Conservation (phyloP, 306 rosid genomes). For the Cotoneaster glaucophyllus region DNA sequence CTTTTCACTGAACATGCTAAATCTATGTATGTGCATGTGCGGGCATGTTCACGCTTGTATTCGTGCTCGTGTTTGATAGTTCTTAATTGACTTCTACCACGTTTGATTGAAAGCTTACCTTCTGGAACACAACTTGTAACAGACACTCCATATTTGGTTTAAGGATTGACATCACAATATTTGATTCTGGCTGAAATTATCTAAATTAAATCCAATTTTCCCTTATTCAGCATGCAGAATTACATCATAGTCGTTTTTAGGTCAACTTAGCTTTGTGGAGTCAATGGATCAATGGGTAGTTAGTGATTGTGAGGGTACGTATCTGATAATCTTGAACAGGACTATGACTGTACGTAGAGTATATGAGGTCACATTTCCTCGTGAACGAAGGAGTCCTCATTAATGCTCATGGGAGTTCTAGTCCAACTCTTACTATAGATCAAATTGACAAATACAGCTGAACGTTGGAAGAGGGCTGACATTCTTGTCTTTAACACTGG, state of each 20-base stretch:
- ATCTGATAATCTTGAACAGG: conserved; percentile 52
- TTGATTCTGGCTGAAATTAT: neutral
- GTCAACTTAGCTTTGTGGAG: conserved; percentile 7
- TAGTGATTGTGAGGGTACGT: conserved; percentile 23
- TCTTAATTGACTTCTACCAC: neutral
- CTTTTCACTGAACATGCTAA: neutral
- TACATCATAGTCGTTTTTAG: neutral
- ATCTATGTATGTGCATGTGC: neutral
- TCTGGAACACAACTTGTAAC: too few species aligned
- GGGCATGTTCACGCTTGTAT: neutral
- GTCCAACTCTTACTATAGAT: conserved; percentile 87
- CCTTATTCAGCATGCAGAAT: neutral
- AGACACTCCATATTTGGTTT: too few species aligned
- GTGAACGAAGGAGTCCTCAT: conserved; percentile 77
- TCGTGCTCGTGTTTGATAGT: neutral
- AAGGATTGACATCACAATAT: neutral
- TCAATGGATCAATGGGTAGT: too few species aligned
- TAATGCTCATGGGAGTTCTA: conserved; percentile 63
- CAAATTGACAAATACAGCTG: conserved; percentile 74
- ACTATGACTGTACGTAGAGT: conserved; percentile 71
- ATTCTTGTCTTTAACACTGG: conserved; percentile 95
- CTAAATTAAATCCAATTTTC: neutral
- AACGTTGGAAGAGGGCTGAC: conserved; percentile 85
- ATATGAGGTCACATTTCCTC: conserved; percentile 96
- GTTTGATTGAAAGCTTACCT: too few species aligned